A percentile compares a stretch with the other conserved stretches of the same genome.
Conservation (phyloP, 805 yeast species). For the Grigorovia transvaalensis region DNA sequence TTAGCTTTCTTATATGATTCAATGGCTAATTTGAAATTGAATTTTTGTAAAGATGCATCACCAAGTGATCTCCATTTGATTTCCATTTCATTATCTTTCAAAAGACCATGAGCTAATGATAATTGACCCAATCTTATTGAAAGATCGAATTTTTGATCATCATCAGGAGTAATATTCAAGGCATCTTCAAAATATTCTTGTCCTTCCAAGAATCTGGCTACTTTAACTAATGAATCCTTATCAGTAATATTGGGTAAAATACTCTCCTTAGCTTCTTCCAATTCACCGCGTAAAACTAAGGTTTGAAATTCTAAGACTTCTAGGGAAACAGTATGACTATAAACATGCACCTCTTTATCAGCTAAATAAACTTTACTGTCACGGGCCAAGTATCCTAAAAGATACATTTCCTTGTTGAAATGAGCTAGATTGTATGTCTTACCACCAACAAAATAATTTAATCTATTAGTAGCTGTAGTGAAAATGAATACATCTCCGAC, state of each 20-base stretch:
- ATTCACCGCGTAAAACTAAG: conserved; percentile 85
- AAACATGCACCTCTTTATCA: conserved; percentile 79
- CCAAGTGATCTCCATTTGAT: conserved; percentile 89
- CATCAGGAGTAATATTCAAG: conserved; percentile 68
- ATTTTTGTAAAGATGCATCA: conserved; percentile 66
- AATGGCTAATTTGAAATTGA: conserved; percentile 75
- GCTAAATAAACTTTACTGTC: conserved; percentile 85
- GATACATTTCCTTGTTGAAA: conserved; percentile 76
- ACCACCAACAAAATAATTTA: conserved; percentile 92
- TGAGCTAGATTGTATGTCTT: conserved; percentile 86
- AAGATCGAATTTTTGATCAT: conserved; percentile 85
- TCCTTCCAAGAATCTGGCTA: conserved; percentile 87
- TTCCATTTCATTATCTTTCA: conserved; percentile 42
- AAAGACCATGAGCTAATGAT: conserved; percentile 58
- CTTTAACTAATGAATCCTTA: conserved; percentile 57
- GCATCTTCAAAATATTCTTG: conserved; percentile 85
- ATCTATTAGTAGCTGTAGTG: conserved; percentile 76
- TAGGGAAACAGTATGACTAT: conserved; percentile 71
- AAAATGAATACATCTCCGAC: conserved; percentile 94
- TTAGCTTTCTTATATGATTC: conserved; percentile 68
- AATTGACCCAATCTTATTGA: conserved; percentile 71
- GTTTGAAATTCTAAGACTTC: conserved; percentile 94
- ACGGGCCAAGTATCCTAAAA: conserved; percentile 82
- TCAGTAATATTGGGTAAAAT: conserved; percentile 48
- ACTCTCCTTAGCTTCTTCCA: conserved; percentile 64